A percentile compares a stretch with the other conserved stretches of the same genome.
Evolutionary conservation across 176 grass and related monocot species (phyloP).

Genomic region (Carex kokanica): DNA sequence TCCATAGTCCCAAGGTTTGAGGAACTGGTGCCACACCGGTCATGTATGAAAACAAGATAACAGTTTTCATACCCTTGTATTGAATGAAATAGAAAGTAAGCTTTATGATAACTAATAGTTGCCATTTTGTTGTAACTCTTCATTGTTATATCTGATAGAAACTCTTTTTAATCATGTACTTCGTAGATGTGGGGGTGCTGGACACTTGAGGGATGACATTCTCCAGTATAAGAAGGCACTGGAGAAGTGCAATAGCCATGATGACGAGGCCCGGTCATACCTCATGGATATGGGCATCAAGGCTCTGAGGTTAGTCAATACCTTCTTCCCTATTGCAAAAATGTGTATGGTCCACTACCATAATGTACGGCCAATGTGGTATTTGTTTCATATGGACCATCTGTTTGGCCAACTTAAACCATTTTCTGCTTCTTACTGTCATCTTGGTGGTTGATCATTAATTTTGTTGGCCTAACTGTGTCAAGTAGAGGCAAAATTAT

Average conservation of each 20-base stretch:
- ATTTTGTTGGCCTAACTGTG: not conserved
- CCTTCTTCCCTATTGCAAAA: not conserved
- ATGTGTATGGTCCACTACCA: not conserved
- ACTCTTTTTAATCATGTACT: not conserved
- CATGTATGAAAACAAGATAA: not conserved
- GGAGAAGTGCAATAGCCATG: conserved; percentile 59
- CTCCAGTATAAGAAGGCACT: conserved; percentile 62
- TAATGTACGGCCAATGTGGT: not conserved
- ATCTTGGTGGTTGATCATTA: not conserved
- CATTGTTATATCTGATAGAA: not conserved
- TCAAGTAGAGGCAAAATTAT: not conserved
- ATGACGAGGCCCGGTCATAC: conserved; percentile 60
- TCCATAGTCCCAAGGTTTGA: not conserved
- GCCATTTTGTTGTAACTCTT: not conserved
- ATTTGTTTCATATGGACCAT: not conserved
- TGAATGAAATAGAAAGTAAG: not conserved
- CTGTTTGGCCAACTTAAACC: not conserved
- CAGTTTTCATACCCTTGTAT: not conserved
- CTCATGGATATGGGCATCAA: conserved; percentile 92
- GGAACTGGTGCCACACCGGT: not conserved
- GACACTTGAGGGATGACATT: conserved; percentile 84
- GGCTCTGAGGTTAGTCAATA: conserved; percentile 76
- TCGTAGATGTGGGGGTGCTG: conserved; percentile 84
- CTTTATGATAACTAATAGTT: not conserved
- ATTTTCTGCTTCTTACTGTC: conserved; percentile 10